Evolutionary conservation across 1,139 yeast genomes (phyloP), one percentile per base, ranked within the genome.

Genomic region (Meyerozyma carpophila): DNA sequence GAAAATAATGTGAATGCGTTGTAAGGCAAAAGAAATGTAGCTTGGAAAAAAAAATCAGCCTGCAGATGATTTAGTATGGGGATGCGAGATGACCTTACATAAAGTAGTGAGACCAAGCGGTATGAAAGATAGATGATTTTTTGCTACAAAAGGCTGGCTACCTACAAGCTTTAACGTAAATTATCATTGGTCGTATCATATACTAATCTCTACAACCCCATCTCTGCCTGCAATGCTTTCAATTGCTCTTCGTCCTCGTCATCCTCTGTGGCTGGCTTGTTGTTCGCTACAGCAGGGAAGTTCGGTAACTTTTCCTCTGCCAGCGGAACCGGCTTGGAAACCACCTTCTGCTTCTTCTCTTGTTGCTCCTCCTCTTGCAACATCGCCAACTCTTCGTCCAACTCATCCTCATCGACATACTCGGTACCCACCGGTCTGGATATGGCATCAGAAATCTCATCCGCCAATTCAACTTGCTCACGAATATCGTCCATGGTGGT

Each of bases 401-500:
- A 74, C 63, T 91, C 96, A 55, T 84, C 90, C 52, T 84, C 91
- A 48, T 82, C 82, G 24, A 78, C 76, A 47, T 73, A 77, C 47
- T 88, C 95, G 42, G 81, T 77, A 45, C 91, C 93, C 50, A 90
- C 76, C 10, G 97, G 96, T 67, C 96, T 80, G 40, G 96, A 85
- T 49, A 93, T 90, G 39, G 98, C 98, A 47, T 93, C 97, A 43
- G 95, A 84, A 46, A 93, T 90, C 69, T 93, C 98, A 56, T 90
- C 96, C 38, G 96, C 89, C 56, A 89, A 75, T 56, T 91, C 96
- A 44, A 93, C 95, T 66, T 93, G 98, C 62, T 93, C 98, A 56
- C 98, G 81, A 50, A 94, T 89, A 53, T 91, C 96, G 62, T 93
- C 98, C 98, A 93, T 93, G n/a, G 98, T 91, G 56, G 84, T 88